Conservation (phyloP, 352 stramenopile genomes). For the Pythium biforme region DNA sequence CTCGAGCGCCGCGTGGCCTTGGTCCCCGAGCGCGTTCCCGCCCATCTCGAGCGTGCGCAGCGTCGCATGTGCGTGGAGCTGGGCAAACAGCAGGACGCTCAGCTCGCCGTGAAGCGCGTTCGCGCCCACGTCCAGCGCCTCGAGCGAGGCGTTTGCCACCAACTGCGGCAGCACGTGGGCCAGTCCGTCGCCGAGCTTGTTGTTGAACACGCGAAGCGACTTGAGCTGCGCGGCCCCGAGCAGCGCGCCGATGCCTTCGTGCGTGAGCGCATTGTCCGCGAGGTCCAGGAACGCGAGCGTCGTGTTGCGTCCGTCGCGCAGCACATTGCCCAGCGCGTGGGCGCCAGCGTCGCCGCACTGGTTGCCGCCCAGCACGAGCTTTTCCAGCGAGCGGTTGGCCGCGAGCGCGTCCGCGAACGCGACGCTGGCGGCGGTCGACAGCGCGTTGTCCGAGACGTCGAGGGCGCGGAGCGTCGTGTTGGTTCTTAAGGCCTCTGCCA, state of each 20-base stretch:
- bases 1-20: conserved; percentile 63
- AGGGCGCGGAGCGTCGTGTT: conserved; percentile 56
- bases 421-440: conserved; percentile 35
- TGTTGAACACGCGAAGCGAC: conserved; percentile 79
- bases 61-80: conserved; percentile 56
- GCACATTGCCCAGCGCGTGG: conserved; percentile 30
- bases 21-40: conserved; percentile 74
- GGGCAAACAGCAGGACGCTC: conserved; percentile 59
- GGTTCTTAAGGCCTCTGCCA: conserved; percentile 41
- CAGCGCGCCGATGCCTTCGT: conserved; percentile 43
- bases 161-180: conserved; percentile 48
- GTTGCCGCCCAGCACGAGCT: conserved; percentile 61
- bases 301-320: conserved; percentile 34
- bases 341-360: conserved; percentile 54
- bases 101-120: conserved; percentile 68
- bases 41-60: conserved; percentile 85
- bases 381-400: conserved; percentile 45
- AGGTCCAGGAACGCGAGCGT: conserved; percentile 60
- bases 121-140: conserved; percentile 64
- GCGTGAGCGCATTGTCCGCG: conserved; percentile 65
- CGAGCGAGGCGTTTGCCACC: conserved; percentile 48
- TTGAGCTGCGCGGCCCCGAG: conserved; percentile 44
- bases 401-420: conserved; percentile 45
- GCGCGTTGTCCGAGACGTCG: conserved; percentile 71
- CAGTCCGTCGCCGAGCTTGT: conserved; percentile 56